phyloP scores from a whole-genome alignment of 495 filamentous ascomycete species.

The Aspergillus incahuasiensis region DNA sequence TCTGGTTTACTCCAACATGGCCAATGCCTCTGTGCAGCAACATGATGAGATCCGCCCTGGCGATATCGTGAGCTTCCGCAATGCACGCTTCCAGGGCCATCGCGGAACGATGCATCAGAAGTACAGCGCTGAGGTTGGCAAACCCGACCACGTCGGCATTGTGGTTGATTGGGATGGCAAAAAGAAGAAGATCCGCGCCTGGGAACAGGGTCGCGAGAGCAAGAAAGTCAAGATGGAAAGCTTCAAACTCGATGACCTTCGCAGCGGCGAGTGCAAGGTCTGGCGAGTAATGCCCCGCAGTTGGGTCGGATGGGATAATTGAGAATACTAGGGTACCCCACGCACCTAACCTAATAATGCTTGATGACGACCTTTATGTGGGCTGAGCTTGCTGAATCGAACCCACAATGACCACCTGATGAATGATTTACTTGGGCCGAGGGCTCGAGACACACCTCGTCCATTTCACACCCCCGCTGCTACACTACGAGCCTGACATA shows the following conservation, averaged over 20 bases:
- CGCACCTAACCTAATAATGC: slow-evolving; percentile 7
- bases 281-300: slow-evolving; percentile 90
- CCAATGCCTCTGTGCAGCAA: slow-evolving; percentile 83
- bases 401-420: slow-evolving; percentile 7
- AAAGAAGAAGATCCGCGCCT: slow-evolving; percentile 94
- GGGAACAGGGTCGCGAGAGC: slow-evolving; percentile 92
- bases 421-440: slow-evolving; percentile 4
- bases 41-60: slow-evolving; percentile 93
- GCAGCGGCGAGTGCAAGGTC: slow-evolving; percentile 93
- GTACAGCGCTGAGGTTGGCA: slow-evolving; percentile 83
- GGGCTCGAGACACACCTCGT: slow-evolving; percentile 1
- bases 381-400: background rate
- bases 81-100: slow-evolving; percentile 93
- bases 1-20: slow-evolving; percentile 87
- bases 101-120: slow-evolving; percentile 93
- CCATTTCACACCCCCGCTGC: slow-evolving; percentile 3
- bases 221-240: slow-evolving; percentile 93
- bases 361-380: slow-evolving; percentile 12
- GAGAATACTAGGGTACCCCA: slow-evolving; percentile 9
- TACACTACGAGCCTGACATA: background rate
- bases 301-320: slow-evolving; percentile 84
- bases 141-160: slow-evolving; percentile 89
- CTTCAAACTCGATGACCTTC: slow-evolving; percentile 86
- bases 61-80: slow-evolving; percentile 90
- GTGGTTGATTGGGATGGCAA: slow-evolving; percentile 99